Evolutionary conservation across 2,329 filamentous ascomycete genomes (phyloP).

Genomic region (Fusarium papillatum): DNA sequence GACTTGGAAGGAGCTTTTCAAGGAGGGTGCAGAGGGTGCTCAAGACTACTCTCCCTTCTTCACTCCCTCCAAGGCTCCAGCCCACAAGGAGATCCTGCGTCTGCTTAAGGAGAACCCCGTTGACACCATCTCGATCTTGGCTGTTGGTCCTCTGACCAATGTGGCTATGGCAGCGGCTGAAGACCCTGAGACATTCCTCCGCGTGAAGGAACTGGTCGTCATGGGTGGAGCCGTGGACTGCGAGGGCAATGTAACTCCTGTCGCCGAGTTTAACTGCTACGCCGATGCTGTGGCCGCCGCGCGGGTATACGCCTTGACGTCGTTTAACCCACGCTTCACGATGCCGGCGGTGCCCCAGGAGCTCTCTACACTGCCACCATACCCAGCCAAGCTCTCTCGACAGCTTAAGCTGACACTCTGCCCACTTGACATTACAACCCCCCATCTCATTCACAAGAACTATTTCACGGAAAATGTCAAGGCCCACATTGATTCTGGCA

Average conservation of each 20-base stretch:
- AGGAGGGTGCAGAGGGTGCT: slow-evolving; percentile 51
- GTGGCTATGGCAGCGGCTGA: slow-evolving; percentile 89
- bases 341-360: slow-evolving; percentile 77
- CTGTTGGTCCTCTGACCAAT: slow-evolving; percentile 94
- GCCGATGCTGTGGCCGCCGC: slow-evolving; percentile 87
- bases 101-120: slow-evolving; percentile 85
- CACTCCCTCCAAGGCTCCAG: slow-evolving; percentile 78
- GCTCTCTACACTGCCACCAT: slow-evolving; percentile 66
- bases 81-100: slow-evolving; percentile 91
- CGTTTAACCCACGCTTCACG: slow-evolving; percentile 79
- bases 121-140: slow-evolving; percentile 90
- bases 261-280: slow-evolving; percentile 96
- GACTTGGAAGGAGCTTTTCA: slow-evolving; percentile 79
- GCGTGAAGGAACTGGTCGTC: slow-evolving; percentile 90
- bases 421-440: slow-evolving; percentile 82
- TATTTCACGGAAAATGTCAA: slow-evolving; percentile 70
- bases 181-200: slow-evolving; percentile 90
- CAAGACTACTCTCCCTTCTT: slow-evolving; percentile 73
- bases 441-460: slow-evolving; percentile 74
- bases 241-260: slow-evolving; percentile 86
- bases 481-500: slow-evolving; percentile 70
- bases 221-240: slow-evolving; percentile 92
- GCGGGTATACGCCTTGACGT: slow-evolving; percentile 83
- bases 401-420: slow-evolving; percentile 78
- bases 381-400: slow-evolving; percentile 74